Evolutionary conservation across 2,329 filamentous ascomycete genomes (phyloP).

Genomic region (Thielaviopsis musarum): DNA sequence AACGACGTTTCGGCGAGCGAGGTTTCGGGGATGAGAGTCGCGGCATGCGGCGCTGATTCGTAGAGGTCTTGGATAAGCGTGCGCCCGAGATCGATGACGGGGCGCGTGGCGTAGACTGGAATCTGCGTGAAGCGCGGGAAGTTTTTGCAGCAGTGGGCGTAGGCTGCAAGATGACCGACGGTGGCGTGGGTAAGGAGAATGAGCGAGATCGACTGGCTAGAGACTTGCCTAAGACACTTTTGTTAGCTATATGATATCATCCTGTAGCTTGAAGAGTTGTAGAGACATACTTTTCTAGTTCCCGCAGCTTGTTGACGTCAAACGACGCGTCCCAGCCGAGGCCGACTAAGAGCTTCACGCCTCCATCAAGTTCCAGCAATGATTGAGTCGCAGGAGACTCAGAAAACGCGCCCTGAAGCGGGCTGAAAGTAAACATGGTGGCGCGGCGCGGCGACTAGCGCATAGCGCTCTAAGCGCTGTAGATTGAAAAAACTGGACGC

Average conservation of each 20-base stretch:
- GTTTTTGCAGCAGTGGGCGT: constrained; percentile 92
- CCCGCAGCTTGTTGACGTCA: constrained; percentile 61
- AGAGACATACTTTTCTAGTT: constrained; percentile 64
- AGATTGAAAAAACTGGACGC: not conserved
- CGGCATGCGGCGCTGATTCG: constrained; percentile 70
- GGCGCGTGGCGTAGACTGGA: constrained; percentile 84
- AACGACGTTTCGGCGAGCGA: constrained; percentile 39
- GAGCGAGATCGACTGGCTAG: constrained; percentile 59
- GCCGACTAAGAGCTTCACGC: constrained; percentile 86
- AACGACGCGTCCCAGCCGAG: constrained; percentile 94
- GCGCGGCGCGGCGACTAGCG: constrained; percentile 5
- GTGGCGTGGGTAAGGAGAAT: constrained; percentile 93
- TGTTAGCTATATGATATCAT: not conserved
- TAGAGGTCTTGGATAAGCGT: constrained; percentile 88
- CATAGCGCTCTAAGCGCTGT: not conserved
- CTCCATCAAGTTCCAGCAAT: constrained; percentile 90
- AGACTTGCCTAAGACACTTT: constrained; percentile 54
- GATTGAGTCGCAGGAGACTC: constrained; percentile 80
- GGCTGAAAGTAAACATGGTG: constrained; percentile 89
- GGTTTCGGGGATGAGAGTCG: constrained; percentile 60
- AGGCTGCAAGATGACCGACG: constrained; percentile 77
- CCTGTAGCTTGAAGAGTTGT: not conserved
- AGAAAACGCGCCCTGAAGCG: constrained; percentile 79
- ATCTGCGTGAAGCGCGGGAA: constrained; percentile 83
- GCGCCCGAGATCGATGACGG: constrained; percentile 82